Conservation (phyloP, 306 rosid species). For the Parietaria judaica region DNA sequence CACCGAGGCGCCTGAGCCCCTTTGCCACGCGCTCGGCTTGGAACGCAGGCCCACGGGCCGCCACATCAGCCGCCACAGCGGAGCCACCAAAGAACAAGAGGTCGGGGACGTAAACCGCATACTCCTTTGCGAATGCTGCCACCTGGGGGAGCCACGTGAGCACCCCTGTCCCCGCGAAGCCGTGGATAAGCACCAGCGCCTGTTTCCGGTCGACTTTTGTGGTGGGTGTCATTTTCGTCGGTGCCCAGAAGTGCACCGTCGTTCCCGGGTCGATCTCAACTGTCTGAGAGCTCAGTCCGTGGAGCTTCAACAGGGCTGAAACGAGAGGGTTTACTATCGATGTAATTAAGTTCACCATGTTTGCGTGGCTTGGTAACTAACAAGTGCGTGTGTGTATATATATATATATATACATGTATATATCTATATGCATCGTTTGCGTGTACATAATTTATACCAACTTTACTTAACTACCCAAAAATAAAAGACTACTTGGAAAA, state of each 20-base stretch:
- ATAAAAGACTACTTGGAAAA: no score
- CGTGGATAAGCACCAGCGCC: slow-evolving; percentile 33
- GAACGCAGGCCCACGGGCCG: slow-evolving; percentile 27
- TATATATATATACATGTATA: no score
- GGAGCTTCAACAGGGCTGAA: slow-evolving; percentile 38
- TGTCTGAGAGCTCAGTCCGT: slow-evolving; percentile 37
- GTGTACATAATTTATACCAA: no score
- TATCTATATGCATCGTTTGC: no score
- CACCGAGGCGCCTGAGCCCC: slow-evolving; percentile 34
- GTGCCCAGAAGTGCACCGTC: slow-evolving; percentile 47
- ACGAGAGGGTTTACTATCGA: slow-evolving; percentile 37
- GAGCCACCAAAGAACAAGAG: slow-evolving; percentile 46
- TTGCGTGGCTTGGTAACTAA: not conserved
- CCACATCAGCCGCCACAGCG: slow-evolving; percentile 7
- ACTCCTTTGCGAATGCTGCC: slow-evolving; percentile 7
- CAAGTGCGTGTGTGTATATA: no score
- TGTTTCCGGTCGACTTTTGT: not conserved
- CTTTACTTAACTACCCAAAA: no score
- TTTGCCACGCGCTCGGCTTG: slow-evolving; percentile 40
- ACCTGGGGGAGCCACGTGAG: slow-evolving; percentile 45
- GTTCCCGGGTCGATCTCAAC: slow-evolving; percentile 55
- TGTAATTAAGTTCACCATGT: slow-evolving; percentile 42
- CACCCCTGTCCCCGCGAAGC: slow-evolving; percentile 41
- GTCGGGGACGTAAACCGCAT: slow-evolving; percentile 40
- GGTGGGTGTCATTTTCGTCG: not conserved